These are phyloP conservation scores for Viola pubescens DNA, from an alignment of 441 rosid species.

Conservation along the genomic window DNA sequence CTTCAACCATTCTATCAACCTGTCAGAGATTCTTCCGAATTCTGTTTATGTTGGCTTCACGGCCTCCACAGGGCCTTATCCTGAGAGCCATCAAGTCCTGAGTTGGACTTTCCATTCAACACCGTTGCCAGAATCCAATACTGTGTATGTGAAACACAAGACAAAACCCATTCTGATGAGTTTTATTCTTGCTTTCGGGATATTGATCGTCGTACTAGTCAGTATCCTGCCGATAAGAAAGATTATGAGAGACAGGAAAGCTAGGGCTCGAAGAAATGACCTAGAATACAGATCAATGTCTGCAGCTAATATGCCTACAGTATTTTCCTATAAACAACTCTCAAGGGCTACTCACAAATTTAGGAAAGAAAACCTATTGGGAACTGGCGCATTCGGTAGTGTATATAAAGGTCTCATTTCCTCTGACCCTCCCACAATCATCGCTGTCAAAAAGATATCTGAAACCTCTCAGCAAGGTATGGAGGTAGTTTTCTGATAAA, in stretches of 20 bases:
- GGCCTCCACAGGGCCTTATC: slow-evolving; percentile 26
- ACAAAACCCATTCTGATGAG: background rate
- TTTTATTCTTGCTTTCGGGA: background rate
- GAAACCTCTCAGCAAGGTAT: slow-evolving; percentile 35
- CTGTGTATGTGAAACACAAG: background rate
- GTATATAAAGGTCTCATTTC: slow-evolving; percentile 30
- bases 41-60: slow-evolving; percentile 31
- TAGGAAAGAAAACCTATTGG: slow-evolving; percentile 31
- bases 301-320: slow-evolving; percentile 26
- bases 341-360: slow-evolving; percentile 32
- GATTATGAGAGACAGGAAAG: background rate
- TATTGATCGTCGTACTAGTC: background rate
- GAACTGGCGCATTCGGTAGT: slow-evolving; percentile 36
- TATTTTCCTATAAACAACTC: slow-evolving; percentile 27
- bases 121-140: background rate
- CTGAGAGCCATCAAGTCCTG: slow-evolving; percentile 27
- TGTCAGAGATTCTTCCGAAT: slow-evolving; percentile 21
- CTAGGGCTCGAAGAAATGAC: background rate
- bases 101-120: slow-evolving; percentile 18
- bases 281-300: slow-evolving; percentile 9
- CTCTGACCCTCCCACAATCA: slow-evolving; percentile 15
- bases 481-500: background rate
- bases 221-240: background rate
- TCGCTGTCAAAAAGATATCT: slow-evolving; percentile 36
- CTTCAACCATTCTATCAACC: slow-evolving; percentile 27